Evolutionary conservation across 208 protist species (phyloP), one percentile per base, ranked within the genome.

Genomic region (Tritrichomonas foetus): DNA sequence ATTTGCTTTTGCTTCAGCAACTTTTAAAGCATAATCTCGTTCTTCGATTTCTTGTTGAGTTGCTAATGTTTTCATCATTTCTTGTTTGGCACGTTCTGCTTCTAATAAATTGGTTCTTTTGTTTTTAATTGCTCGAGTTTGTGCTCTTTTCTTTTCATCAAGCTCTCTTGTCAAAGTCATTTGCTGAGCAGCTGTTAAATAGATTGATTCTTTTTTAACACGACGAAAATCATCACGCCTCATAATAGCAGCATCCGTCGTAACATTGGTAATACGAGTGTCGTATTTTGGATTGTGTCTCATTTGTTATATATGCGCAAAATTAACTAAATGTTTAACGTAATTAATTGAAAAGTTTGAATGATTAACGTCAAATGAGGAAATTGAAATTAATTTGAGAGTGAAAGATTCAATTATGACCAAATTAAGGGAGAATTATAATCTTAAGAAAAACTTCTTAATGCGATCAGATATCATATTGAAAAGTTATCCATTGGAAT

Each of bases 1-100:
- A 36, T 82, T 82, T 22, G 74, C 74, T 82, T 82, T 82, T 44
- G 74, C 33, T 22, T 36, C 5, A n/a, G 74, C 74, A 82, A 82
- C 27, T 13, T 33, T 41, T 49, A 82, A 50, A 25, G n/a, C 14
- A 53, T 36, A 20, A 20, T 82, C 74, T 20, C 25, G 74, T 82
- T 82, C 74, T 53, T 25, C 74, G 14, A 36, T 47, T 53, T 82
- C 14, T 82, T 47, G n/a, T 50, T 82, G 33, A 20, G 74, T 82
- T 49, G 69, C 25, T 50, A n/a, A 36, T 75, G 36, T 27, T 41
- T 75, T 75, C 36, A 82, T 33, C 41, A n/a, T 82, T 82, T 5
- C 0, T 82, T 50, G 74, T 47, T 50, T 14, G n/a, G 30, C n/a
- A 30, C n/a, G 74, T 30, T 82, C 74, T 3, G 74, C 74, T 82